Conservation (phyloP, 75 land plant genomes). For the Chamaecyparis obtusa region DNA sequence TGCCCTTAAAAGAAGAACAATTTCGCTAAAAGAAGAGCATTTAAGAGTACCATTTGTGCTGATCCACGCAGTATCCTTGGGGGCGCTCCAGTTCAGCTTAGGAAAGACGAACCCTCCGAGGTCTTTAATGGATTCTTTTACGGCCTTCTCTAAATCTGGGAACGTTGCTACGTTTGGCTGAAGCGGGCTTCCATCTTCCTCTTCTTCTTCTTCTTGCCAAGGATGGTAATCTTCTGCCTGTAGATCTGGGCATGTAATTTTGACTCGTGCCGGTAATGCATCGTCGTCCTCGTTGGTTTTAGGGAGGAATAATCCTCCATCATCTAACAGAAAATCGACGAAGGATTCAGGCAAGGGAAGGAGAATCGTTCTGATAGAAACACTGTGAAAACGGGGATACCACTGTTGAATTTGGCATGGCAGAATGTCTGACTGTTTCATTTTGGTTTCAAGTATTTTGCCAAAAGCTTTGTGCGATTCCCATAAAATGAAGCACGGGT, state of each 20-base stretch:
- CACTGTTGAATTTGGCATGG: conserved; percentile 89
- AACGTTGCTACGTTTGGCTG: conserved; percentile 36
- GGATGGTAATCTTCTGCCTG: conserved; percentile 40
- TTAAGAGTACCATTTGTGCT: too few relatives aligned
- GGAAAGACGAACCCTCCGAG: conserved; percentile 86
- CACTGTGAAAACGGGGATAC: conserved; percentile 73
- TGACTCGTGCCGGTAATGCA: conserved; percentile 66
- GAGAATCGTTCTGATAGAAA: conserved; percentile 62
- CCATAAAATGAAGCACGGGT: too few relatives aligned
- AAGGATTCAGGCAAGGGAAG: conserved; percentile 76
- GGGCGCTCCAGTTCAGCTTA: conserved; percentile 95
- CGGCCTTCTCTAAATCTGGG: conserved; percentile 65
- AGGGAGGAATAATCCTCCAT: conserved; percentile 40
- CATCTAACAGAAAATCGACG: conserved; percentile 64
- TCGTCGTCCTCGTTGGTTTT: conserved; percentile 28
- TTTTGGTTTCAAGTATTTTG: conserved; percentile 6
- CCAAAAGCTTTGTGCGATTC: too few relatives aligned
- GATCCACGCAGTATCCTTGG: conserved; percentile 59
- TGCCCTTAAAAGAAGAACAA: too few relatives aligned
- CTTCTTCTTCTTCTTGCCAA: conserved; percentile 34
- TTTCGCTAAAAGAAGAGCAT: too few relatives aligned
- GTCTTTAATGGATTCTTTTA: conserved; percentile 47
- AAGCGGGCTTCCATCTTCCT: conserved; percentile 36
- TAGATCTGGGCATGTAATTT: conserved; percentile 33
- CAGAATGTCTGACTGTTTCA: conserved; percentile 69